A percentile compares a stretch with the other conserved stretches of the same genome.
Evolutionary conservation across 1,284 basidiomycete genomes (phyloP).

Genomic region (Xanthoconium separans): DNA sequence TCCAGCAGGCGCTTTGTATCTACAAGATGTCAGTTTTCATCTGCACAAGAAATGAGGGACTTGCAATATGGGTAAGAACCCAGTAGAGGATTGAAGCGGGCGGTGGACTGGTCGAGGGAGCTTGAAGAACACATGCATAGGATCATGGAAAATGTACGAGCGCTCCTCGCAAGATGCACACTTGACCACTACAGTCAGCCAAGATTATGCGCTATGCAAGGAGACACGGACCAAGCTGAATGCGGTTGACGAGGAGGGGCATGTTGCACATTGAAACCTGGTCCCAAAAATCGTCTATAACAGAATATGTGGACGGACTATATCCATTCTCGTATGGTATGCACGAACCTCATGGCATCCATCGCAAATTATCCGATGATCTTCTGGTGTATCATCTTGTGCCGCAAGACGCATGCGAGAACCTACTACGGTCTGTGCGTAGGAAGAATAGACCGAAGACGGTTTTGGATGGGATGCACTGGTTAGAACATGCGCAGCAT

Average conservation of each 20-base stretch:
- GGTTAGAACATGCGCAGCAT: slow-evolving; percentile 57
- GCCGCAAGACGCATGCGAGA: slow-evolving; percentile 33
- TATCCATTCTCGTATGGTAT: neutral
- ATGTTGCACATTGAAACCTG: slow-evolving; percentile 77
- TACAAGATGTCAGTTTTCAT: slow-evolving; percentile 14
- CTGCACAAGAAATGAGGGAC: neutral
- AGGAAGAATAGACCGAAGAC: slow-evolving; percentile 58
- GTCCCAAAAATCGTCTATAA: slow-evolving; percentile 62
- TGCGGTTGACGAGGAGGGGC: slow-evolving; percentile 59
- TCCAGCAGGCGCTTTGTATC: slow-evolving; percentile 71
- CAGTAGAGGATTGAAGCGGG: slow-evolving; percentile 57
- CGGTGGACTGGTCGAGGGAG: slow-evolving; percentile 74
- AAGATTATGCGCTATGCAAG: neutral
- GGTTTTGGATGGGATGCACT: slow-evolving; percentile 43
- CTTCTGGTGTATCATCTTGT: slow-evolving; percentile 35
- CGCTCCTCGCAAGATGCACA: slow-evolving; percentile 76
- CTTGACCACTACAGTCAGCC: slow-evolving; percentile 39
- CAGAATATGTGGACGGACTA: neutral
- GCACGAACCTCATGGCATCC: slow-evolving; percentile 55
- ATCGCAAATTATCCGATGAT: slow-evolving; percentile 61
- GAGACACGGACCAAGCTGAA: slow-evolving; percentile 60
- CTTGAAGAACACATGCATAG: slow-evolving; percentile 85
- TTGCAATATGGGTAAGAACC: slow-evolving; percentile 71
- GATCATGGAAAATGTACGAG: slow-evolving; percentile 78
- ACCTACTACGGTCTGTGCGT: slow-evolving; percentile 65